Base-by-base conservation (phyloP, 1,284 basidiomycete species). In the Ustilago bromivora region DNA sequence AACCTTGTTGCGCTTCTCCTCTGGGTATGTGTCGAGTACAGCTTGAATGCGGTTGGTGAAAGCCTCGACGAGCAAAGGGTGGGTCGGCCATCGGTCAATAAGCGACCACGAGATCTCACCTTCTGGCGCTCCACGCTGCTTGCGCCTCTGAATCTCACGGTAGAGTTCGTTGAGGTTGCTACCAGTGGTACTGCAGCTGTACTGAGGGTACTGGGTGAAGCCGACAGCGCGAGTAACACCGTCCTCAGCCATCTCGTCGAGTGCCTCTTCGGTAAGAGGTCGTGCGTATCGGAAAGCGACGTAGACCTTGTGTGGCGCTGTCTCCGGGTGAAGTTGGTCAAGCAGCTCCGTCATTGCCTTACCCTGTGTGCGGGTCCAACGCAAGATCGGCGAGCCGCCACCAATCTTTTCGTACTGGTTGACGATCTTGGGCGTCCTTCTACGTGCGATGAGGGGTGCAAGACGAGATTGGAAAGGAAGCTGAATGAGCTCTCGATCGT, bases 151-250 rank as follows among this genome's bases (percentile, higher is more conserved):
- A 88, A 91, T 76, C 69, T 88, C 86, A 62, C 87, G 84, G 85
- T 92, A 97, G 47, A 99, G 88, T 88, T 99, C 96, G 85, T 99
- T 99, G 82, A 99, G 85, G 85, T 93, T 95, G 88, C 94, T 96
- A 46, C 97, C 97, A 0, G 97, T 99, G 5, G 97, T 99, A 75
- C 93, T 95, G 88, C 97, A 99, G 83, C 93, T 95, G 88, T 99
- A 99, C 87, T 99, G 97, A 1, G 97, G 97, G 86, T 99, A 99
- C 88, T 99, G 97, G 2, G 94, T 95, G 88, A 99, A 99, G 23
- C 96, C 97, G 31, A 99, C 89, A 0, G 96, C 97, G 64, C 96
- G 90, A 84, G 90, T 92, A 40, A 99, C 95, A 23, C 96, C 95
- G 85, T 99, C 97, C 59, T 88, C 90, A 87, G 91, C 92, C 92